Conservation (phyloP, 2,329 filamentous ascomycete species). For the Neospermospora avenae region DNA sequence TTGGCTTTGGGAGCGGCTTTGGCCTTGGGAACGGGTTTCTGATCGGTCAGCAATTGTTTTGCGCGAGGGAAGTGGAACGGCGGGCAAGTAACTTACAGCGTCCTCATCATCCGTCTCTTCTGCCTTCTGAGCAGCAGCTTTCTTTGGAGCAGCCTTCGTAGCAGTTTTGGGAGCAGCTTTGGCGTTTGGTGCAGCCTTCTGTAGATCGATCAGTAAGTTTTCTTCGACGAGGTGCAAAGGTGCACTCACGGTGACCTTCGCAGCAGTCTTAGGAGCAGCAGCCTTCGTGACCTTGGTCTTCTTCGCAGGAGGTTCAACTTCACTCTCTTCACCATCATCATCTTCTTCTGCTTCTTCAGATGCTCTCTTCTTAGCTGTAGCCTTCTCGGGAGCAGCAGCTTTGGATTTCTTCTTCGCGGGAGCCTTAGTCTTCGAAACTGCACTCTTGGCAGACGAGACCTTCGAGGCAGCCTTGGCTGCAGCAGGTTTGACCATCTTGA, state of each 20-base stretch:
- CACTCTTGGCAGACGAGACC: not conserved
- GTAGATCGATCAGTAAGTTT: not conserved
- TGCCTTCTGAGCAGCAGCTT: not conserved
- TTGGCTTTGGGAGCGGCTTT: constrained; percentile 20
- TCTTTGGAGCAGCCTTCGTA: not conserved
- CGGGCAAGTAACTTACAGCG: not conserved
- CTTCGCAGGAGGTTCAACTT: not conserved
- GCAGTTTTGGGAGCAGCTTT: not conserved
- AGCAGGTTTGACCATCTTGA: constrained; percentile 6
- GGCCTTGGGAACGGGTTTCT: constrained; percentile 4
- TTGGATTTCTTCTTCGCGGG: constrained; percentile 18
- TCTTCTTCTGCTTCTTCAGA: not conserved
- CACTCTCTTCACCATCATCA: too few relatives aligned
- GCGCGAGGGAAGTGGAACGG: too few relatives aligned
- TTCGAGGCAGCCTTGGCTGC: constrained; percentile 6
- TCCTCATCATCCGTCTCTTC: constrained; percentile 4
- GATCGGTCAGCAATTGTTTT: not conserved
- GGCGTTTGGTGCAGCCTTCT: not conserved
- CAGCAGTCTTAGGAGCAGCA: constrained; percentile 7
- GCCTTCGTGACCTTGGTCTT: constrained; percentile 3
- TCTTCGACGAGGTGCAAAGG: not conserved
- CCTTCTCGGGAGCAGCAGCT: constrained; percentile 14
- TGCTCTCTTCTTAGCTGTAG: not conserved
- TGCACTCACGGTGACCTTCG: constrained; percentile 1
- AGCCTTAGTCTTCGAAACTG: constrained; percentile 19